Conservation (phyloP, 2,329 filamentous ascomycete genomes). For the Aspergillus jensenii region DNA sequence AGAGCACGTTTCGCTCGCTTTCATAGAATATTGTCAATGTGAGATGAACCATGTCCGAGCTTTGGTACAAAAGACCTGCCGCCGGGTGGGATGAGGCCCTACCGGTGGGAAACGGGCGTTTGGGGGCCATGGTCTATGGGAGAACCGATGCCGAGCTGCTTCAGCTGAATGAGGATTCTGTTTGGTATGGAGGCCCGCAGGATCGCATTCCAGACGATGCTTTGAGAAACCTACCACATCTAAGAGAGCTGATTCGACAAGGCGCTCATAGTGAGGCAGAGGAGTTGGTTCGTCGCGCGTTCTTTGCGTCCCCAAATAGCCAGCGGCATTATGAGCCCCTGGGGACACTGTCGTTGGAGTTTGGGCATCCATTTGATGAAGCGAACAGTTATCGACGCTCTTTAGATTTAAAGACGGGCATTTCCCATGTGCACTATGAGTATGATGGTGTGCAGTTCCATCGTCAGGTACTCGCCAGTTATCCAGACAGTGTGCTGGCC, state of each 20-base stretch:
- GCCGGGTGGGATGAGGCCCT: slow-evolving; percentile 42
- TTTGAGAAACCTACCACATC: slow-evolving; percentile 35
- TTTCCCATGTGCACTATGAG: slow-evolving; percentile 39
- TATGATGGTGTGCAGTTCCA: slow-evolving; percentile 31
- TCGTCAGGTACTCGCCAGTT: slow-evolving; percentile 45
- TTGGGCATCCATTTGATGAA: slow-evolving; percentile 32
- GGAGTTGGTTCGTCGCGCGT: slow-evolving; percentile 40
- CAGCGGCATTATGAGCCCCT: slow-evolving; percentile 52
- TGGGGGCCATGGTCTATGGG: slow-evolving; percentile 50
- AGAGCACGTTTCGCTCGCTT: not conserved
- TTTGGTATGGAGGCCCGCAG: slow-evolving; percentile 49
- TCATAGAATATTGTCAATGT: not conserved
- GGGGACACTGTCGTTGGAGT: slow-evolving; percentile 42
- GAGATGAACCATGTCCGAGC: slow-evolving; percentile 20
- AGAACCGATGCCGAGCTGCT: slow-evolving; percentile 45
- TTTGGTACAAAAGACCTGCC: slow-evolving; percentile 32
- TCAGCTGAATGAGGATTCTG: slow-evolving; percentile 50
- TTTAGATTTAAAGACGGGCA: slow-evolving; percentile 41
- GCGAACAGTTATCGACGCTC: slow-evolving; percentile 39
- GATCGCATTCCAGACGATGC: slow-evolving; percentile 44
- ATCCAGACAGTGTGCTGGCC: slow-evolving; percentile 43
- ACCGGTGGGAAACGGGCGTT: slow-evolving; percentile 51
- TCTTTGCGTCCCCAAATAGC: slow-evolving; percentile 47
- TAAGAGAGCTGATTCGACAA: slow-evolving; percentile 43
- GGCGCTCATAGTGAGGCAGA: slow-evolving; percentile 45